Percentiles rank a stretch among this genome's conserved stretches.
These are phyloP conservation scores for Malus domestica DNA, from an alignment of 306 rosid species.

Conservation along the genomic window ASM211411v1 NC_041804.1:5728001-5728500, in stretches of 20 bases:
- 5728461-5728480: background rate
- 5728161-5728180: constrained; percentile 53
- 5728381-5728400: background rate
- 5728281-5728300: background rate
- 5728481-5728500: background rate
- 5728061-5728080: background rate
- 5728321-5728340: background rate
- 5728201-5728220: constrained; percentile 61
- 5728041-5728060: constrained; percentile 30
- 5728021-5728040: constrained; percentile 45
- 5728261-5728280: constrained; percentile 24
- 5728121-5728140: background rate
- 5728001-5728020: background rate
- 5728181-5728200: constrained; percentile 64
- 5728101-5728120: background rate
- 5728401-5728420: background rate
- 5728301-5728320: background rate
- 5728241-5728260: constrained; percentile 41
- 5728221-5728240: constrained; percentile 73
- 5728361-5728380: background rate
- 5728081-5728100: background rate
- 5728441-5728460: background rate
- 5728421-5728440: background rate
- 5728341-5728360: background rate
- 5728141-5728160: constrained; percentile 18